Evolutionary conservation across 768 basidiomycete genomes (phyloP), one percentile per base, ranked within the genome.

Genomic region (Tulasnella sp.): DNA sequence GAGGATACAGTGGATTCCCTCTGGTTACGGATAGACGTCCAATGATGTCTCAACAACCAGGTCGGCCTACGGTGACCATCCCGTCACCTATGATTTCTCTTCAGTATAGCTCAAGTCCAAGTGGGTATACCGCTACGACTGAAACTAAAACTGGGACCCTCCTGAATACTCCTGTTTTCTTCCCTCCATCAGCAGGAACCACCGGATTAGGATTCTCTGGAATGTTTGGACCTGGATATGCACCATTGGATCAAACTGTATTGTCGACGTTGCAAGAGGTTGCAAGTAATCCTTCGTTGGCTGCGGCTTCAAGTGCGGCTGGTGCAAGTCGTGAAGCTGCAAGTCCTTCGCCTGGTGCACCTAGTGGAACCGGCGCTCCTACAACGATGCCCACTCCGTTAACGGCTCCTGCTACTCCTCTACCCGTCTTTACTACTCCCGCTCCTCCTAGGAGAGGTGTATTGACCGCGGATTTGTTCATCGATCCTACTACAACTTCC

Each of bases 71-170:
- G 34, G 46, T 19, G 44, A 8, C 77, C 77, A 15, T 70, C 72
- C 27, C 45, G 13, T 31, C 34, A 16, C 73, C 85, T 83, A 12
- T 45, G n/a, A 79, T 77, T 6, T 76, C 77, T 1, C 75, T 75
- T 16, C 56, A 64, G 20, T 69, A 64, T 64, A 1, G 56, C 61
- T 0, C 65, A 61, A 7, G 63, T 64, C 5, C 60, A 60, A 12
- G 7, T 61, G 55, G 0, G 58, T 53, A 3, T 59, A 43, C 41
- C 41, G 12, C 12, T 43, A 24, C n/a, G n/a, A 43, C n/a, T 12
- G 41, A 20, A 43, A 12, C 1, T n/a, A n/a, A n/a, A n/a, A 45
- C n/a, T 24, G 32, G 20, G 44, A 29, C 44, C 12, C 27, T 31
- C 2, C 27, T 31, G 9, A 31, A 31, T 3, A 45, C 44, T 25